Percentiles rank a stretch among this genome's conserved stretches.
These are phyloP conservation scores for Graphilbum ipis-grandicollis DNA, from an alignment of 2,329 filamentous ascomycete genomes.

Conservation along the genomic window DNA sequence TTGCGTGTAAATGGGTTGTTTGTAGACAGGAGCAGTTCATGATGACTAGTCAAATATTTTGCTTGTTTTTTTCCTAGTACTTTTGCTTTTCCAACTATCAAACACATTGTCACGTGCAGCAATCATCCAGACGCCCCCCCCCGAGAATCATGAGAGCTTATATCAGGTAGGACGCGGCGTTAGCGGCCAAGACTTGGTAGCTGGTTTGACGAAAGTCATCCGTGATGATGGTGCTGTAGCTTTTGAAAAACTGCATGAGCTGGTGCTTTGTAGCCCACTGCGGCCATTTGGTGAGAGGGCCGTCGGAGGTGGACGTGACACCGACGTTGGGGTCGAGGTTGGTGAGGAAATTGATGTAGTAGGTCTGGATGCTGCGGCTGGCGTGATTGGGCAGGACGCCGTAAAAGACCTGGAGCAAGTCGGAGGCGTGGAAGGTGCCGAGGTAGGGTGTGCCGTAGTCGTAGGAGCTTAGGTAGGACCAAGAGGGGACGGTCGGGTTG, in stretches of 20 bases:
- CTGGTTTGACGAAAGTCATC: slow-evolving; percentile 14
- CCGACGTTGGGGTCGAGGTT: slow-evolving; percentile 51
- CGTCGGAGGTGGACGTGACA: too few species aligned
- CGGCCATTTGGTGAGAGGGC: slow-evolving; percentile 22
- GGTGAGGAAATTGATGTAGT: slow-evolving; percentile 58
- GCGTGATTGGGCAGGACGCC: slow-evolving; percentile 47
- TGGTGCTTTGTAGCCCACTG: slow-evolving; percentile 24
- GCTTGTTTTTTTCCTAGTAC: too few species aligned
- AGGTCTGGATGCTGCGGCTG: slow-evolving; percentile 40
- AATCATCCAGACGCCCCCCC: too few species aligned
- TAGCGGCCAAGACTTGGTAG: slow-evolving; percentile 11
- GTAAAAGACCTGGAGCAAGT: slow-evolving; percentile 52
- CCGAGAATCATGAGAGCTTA: not conserved
- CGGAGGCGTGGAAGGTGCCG: slow-evolving; percentile 59
- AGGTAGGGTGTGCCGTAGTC: slow-evolving; percentile 52
- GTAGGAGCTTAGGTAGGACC: slow-evolving; percentile 63
- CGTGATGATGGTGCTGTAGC: slow-evolving; percentile 8
- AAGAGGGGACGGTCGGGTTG: slow-evolving; percentile 43
- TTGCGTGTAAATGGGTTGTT: too few species aligned
- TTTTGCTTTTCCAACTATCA: too few species aligned
- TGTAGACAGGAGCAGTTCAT: too few species aligned
- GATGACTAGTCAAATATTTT: too few species aligned
- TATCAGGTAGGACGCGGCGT: slow-evolving; percentile 4
- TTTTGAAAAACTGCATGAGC: slow-evolving; percentile 28
- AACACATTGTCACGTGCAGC: too few species aligned